Conservation (phyloP, 768 basidiomycete genomes). For the Sutorius australiensis region DNA sequence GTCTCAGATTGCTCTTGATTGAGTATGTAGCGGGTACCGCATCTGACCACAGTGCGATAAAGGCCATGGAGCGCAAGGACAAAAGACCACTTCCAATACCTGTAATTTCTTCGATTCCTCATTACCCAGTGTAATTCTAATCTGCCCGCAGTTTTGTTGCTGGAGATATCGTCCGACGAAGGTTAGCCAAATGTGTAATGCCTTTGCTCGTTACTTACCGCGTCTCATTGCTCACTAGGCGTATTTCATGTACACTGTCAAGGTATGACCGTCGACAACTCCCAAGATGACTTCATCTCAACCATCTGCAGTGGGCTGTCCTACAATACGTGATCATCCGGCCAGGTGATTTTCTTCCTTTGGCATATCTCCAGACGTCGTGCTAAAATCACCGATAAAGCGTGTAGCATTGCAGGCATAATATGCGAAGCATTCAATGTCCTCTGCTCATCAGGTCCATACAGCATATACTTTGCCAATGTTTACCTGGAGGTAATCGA, state of each 20-base stretch:
- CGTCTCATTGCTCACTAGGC: slow-evolving; percentile 37
- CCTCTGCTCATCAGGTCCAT: slow-evolving; percentile 64
- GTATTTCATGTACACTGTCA: slow-evolving; percentile 88
- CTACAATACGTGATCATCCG: slow-evolving; percentile 84
- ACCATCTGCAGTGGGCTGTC: slow-evolving; percentile 63
- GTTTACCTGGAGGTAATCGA: slow-evolving; percentile 72
- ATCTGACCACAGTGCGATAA: slow-evolving; percentile 55
- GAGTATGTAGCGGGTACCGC: slow-evolving; percentile 79
- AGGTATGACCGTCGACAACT: slow-evolving; percentile 42
- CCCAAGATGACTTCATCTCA: background rate
- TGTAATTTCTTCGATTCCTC: slow-evolving; percentile 33
- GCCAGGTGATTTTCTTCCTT: slow-evolving; percentile 34
- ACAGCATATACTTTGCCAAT: slow-evolving; percentile 56
- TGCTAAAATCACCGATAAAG: slow-evolving; percentile 12
- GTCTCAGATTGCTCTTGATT: slow-evolving; percentile 65
- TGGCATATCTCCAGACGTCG: background rate
- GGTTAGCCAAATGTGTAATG: slow-evolving; percentile 30
- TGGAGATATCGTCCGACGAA: slow-evolving; percentile 82
- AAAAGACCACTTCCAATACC: slow-evolving; percentile 71
- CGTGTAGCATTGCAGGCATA: slow-evolving; percentile 66
- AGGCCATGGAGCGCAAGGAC: slow-evolving; percentile 75
- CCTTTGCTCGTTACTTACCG: slow-evolving; percentile 6
- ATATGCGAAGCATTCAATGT: slow-evolving; percentile 67
- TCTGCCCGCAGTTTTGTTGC: slow-evolving; percentile 59
- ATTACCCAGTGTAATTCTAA: background rate